Base-by-base conservation (phyloP, 305 asterid species). In the Rubia occidens region DNA sequence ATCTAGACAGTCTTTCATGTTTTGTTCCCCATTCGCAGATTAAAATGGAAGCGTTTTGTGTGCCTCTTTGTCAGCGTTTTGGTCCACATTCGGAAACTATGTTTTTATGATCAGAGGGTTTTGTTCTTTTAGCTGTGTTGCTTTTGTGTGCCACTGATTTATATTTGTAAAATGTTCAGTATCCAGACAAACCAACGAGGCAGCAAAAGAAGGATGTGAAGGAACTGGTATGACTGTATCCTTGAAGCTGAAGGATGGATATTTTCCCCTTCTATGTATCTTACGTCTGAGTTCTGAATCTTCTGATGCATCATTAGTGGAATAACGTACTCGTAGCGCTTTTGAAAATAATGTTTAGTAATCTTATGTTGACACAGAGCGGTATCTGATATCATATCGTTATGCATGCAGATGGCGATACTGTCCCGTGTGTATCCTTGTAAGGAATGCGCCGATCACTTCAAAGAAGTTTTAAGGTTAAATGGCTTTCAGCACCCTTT, bases 371-470 rank as follows among this genome's bases (percentile, higher is more conserved):
- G 54, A 47, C 54, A 13, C 21, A 11, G 6, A 4, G 7, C 7
- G 26, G 26, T 24, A 24, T 24, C 26, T 24, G 26, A 24, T 24
- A 24, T 24, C 26, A 24, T 24, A 24, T 24, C 26, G 26, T 24
- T 70, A 21, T 66, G 67, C 71, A 29, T 73, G 84, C 89, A 93
- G 98, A 90, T 90, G 95, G 83, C 85, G 39, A 90, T 93, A 82
- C 67, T 90, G 67, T 88, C 97, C 59, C 95, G 98, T 62, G 85
- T 93, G 89, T 93, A 93, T 80, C 98, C 98, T 67, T 93, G 98
- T 73, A 78, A 80, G 77, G 96, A 92, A 70, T 92, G 98, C 72
- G 98, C 98, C 39, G 96, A 92, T 84, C 98, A 92, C 85, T 92
- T 92, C 71, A 85, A 87, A 87, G 95, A 89, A 75, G 90, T 92